Conservation (phyloP, 768 basidiomycete species). For the Leccinellum luteum region DNA sequence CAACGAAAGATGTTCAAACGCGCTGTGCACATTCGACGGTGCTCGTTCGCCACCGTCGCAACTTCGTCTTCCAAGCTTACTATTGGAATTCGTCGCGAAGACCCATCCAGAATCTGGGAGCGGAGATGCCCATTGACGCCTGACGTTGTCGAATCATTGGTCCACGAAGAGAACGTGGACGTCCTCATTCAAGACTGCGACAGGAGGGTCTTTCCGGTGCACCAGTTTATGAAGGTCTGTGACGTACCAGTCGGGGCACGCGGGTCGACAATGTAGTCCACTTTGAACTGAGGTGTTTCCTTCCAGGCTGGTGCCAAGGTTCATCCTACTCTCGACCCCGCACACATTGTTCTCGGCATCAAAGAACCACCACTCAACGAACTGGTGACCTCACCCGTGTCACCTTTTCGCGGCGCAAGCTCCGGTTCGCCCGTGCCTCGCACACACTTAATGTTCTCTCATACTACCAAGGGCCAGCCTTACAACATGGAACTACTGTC, state of each 20-base stretch:
- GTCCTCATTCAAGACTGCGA: constrained; percentile 79
- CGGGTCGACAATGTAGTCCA: neutral
- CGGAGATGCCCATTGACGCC: constrained; percentile 83
- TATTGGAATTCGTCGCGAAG: constrained; percentile 71
- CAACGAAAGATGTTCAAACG: constrained; percentile 17
- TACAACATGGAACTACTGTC: constrained; percentile 83
- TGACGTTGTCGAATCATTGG: constrained; percentile 59
- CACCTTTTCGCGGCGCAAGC: constrained; percentile 19
- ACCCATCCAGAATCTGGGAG: constrained; percentile 82
- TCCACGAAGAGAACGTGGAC: constrained; percentile 50
- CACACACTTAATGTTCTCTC: constrained; percentile 90
- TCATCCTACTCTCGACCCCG: constrained; percentile 50
- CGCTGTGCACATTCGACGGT: constrained; percentile 17
- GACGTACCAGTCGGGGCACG: neutral
- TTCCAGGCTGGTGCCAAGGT: constrained; percentile 75
- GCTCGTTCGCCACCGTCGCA: constrained; percentile 20
- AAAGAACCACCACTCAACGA: constrained; percentile 78
- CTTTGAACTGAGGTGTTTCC: constrained; percentile 5
- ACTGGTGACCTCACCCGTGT: constrained; percentile 47
- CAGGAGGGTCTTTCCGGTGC: constrained; percentile 65
- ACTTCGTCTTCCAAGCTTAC: constrained; percentile 33
- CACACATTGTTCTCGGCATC: constrained; percentile 82
- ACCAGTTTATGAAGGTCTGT: constrained; percentile 65
- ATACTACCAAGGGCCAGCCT: constrained; percentile 82
- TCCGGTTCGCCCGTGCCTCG: constrained; percentile 37